Base-by-base conservation (phyloP, 208 protist species). In the Angomonas deanei region DNA sequence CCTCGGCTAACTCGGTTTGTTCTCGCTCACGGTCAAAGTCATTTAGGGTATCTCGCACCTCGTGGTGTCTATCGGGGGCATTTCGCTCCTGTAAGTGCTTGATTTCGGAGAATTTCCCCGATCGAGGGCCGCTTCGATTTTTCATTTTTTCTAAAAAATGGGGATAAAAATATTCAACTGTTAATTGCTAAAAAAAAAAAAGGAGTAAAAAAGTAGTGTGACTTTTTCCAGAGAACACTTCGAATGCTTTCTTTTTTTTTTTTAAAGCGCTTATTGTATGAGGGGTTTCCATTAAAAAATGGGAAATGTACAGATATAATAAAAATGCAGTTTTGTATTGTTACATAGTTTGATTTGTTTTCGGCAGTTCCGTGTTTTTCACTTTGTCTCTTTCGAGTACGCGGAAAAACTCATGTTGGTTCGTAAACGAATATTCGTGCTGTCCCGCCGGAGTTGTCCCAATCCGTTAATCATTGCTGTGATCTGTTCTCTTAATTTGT, bases 381-480 rank as follows among this genome's bases (percentile, higher is more conserved):
- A 53, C 19, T 26, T 27, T 53, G 47, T 26, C 5, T 75, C 70
- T 34, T 74, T 68, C 49, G 78, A 50, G 50, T 93, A 93, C 3
- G 73, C 48, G 19, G 77, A 82, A 62, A 83, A 90, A 28, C 73
- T 81, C 48, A 93, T 77, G 61, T 93, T 82, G 23, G 74, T 76
- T 15, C 66, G 79, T 50, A 93, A 61, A 10, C 72, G 66, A 28
- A 93, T 67, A 26, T 58, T 33, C 1, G 67, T 76, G 28, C 65
- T 71, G 27, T 76, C 76, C 13, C 33, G 24, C 50, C 74, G 75
- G 64, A 88, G 79, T 50, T 69, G 59, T 24, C 68, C 71, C 30
- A 86, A 46, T 3, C 24, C 33, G 42, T 48, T 50, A 42, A 76
- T 82, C 34, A 79, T 58, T 3, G 48, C 60, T 21, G 62, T 60